Evolutionary conservation across 495 filamentous ascomycete genomes (phyloP).

Genomic region (Aspergillus incahuasiensis): DNA sequence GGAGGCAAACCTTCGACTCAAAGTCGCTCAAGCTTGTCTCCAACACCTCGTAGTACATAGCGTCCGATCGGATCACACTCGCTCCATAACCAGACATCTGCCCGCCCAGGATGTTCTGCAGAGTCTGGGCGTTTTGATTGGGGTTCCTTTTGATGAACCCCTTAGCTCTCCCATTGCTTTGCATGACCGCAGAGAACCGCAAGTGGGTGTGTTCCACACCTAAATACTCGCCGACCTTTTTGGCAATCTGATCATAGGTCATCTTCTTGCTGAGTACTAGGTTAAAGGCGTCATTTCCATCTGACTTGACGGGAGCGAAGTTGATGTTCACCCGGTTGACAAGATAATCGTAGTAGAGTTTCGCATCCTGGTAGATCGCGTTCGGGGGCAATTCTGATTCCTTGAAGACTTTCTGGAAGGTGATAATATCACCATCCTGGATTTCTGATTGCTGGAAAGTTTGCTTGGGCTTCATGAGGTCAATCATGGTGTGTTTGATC

Average conservation of each 20-base stretch:
- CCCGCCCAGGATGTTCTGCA: constrained; percentile 67
- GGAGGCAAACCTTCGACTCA: constrained; percentile 82
- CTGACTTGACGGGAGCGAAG: constrained; percentile 37
- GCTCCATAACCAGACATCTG: constrained; percentile 58
- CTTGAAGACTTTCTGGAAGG: constrained; percentile 69
- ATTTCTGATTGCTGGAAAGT: constrained; percentile 87
- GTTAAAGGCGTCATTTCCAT: constrained; percentile 56
- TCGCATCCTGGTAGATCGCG: constrained; percentile 58
- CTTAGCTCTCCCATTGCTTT: constrained; percentile 68
- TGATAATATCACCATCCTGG: constrained; percentile 95
- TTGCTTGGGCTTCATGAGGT: constrained; percentile 84
- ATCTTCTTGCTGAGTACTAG: constrained; percentile 79
- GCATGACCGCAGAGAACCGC: constrained; percentile 80
- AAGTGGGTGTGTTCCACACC: constrained; percentile 79
- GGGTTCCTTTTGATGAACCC: constrained; percentile 65
- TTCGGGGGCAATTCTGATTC: constrained; percentile 54
- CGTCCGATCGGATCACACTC: constrained; percentile 65
- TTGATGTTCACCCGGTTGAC: constrained; percentile 70
- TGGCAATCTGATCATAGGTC: constrained; percentile 81
- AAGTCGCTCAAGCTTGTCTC: constrained; percentile 91
- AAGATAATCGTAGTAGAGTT: constrained; percentile 88
- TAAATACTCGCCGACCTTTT: constrained; percentile 78
- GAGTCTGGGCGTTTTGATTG: constrained; percentile 56
- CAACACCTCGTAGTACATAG: constrained; percentile 83
- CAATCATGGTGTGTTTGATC: constrained; percentile 97